Conservation (phyloP, 441 rosid species). For the Aleurites moluccanus region DNA sequence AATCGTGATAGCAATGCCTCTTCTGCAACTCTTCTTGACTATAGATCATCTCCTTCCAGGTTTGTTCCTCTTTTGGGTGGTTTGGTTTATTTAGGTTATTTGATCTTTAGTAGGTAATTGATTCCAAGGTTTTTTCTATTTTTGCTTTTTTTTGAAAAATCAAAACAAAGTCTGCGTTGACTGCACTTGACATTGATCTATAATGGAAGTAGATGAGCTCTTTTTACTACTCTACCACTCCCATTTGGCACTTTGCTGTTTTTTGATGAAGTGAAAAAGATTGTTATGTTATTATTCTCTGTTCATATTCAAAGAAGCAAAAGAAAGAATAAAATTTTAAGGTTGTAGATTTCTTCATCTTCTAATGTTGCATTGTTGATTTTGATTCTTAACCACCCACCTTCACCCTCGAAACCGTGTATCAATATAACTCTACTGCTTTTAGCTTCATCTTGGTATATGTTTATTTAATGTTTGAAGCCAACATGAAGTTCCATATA, state of each 20-base stretch:
- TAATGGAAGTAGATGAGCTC: constrained; percentile 18
- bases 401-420: not conserved
- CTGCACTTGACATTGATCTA: constrained; percentile 31
- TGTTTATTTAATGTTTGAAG: not conserved
- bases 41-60: constrained; percentile 68
- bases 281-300: not conserved
- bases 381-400: not conserved
- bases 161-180: constrained; percentile 17
- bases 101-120: constrained; percentile 10
- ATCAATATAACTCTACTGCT: not conserved
- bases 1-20: constrained; percentile 46
- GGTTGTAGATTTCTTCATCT: not conserved
- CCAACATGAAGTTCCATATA: not conserved
- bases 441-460: not conserved
- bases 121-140: constrained; percentile 11
- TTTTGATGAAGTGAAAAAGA: constrained; percentile 1
- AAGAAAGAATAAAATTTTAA: not conserved
- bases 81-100: not conserved
- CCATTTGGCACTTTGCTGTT: not conserved
- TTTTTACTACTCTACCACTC: constrained; percentile 11
- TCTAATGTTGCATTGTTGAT: constrained; percentile 6
- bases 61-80: constrained; percentile 24
- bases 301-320: not conserved
- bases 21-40: constrained; percentile 37
- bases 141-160: not conserved